These are phyloP conservation scores for Cardamine occulta DNA, from an alignment of 345 rosid species.

Conservation along the genomic window DNA sequence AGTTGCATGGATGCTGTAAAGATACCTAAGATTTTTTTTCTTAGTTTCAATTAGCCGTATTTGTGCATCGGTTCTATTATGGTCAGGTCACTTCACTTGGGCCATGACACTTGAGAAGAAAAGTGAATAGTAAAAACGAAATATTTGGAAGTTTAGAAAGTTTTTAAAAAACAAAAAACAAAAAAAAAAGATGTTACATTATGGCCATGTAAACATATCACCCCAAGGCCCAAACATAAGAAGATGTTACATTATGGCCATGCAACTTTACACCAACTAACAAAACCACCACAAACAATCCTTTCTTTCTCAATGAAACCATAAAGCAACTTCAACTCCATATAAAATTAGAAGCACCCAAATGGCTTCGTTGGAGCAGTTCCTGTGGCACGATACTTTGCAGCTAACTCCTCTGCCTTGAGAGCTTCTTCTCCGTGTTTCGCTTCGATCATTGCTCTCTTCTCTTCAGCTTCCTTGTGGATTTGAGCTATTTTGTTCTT, in stretches of 20 bases:
- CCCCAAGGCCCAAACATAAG: background rate
- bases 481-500: conserved; percentile 74
- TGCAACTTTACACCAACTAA: conserved; percentile 10
- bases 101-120: background rate
- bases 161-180: background rate
- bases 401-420: conserved; percentile 84
- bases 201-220: too few relatives aligned
- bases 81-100: background rate
- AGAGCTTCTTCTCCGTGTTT: conserved; percentile 82
- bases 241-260: conserved; percentile 10
- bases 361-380: conserved; percentile 71
- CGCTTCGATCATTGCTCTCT: conserved; percentile 76
- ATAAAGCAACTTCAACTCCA: background rate
- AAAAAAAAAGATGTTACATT: background rate
- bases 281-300: background rate
- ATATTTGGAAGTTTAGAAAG: background rate
- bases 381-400: conserved; percentile 81
- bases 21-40: too few relatives aligned
- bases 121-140: background rate
- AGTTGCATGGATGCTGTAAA: background rate
- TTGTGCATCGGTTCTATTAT: background rate
- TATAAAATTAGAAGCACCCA: conserved; percentile 25
- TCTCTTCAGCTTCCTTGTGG: conserved; percentile 87
- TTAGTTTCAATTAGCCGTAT: background rate
- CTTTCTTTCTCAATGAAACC: background rate